phyloP scores from a whole-genome alignment of 805 yeast genomes.

The Saturnispora gosingensis region DNA sequence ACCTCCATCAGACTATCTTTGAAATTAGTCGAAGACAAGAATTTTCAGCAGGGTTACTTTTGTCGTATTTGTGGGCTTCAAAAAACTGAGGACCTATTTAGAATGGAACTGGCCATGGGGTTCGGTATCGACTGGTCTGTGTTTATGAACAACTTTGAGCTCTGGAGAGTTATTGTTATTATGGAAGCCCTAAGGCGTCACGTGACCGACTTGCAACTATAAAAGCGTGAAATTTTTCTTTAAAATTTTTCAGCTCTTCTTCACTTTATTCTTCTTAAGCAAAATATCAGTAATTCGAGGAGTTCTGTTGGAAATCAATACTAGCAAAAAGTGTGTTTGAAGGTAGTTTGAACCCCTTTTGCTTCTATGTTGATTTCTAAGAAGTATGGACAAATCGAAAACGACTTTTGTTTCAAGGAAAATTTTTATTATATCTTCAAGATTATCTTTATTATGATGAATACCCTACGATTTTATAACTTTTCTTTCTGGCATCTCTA shows the following conservation, averaged over 20 bases:
- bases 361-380: neutral
- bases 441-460: constrained; percentile 7
- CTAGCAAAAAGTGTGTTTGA: neutral
- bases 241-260: neutral
- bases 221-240: neutral
- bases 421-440: neutral
- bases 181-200: constrained; percentile 8
- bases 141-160: constrained; percentile 29
- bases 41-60: constrained; percentile 33
- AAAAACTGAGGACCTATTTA: constrained; percentile 30
- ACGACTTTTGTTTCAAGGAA: neutral
- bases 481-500: constrained; percentile 89
- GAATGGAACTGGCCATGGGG: constrained; percentile 33
- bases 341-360: neutral
- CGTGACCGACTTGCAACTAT: constrained; percentile 1
- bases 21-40: constrained; percentile 36
- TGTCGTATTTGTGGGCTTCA: constrained; percentile 39
- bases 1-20: constrained; percentile 32
- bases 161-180: constrained; percentile 26
- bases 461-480: constrained; percentile 9
- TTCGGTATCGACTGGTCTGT: constrained; percentile 34
- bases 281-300: neutral
- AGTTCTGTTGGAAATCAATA: neutral
- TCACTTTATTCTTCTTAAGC: neutral
- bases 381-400: neutral